These are phyloP conservation scores for Carnegiea gigantea DNA, from an alignment of 179 eudicot genomes.

Conservation along the genomic window DNA sequence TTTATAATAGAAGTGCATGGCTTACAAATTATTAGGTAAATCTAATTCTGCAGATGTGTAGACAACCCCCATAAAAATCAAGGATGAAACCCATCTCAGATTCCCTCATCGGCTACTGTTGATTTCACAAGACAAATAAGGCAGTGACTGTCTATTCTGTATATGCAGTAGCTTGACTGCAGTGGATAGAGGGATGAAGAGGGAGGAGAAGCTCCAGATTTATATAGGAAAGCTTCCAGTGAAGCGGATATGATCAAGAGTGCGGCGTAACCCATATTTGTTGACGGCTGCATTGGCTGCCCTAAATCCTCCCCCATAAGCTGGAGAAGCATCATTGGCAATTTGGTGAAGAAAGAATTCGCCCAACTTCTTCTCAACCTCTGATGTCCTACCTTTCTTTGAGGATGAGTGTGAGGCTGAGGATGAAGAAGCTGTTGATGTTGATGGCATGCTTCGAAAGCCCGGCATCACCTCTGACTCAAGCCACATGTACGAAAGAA, in stretches of 20 bases:
- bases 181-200: too few relatives aligned
- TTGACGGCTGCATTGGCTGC: slow-evolving; percentile 86
- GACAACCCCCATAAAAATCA: too few relatives aligned
- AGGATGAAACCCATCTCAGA: too few relatives aligned
- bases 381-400: slow-evolving; percentile 81
- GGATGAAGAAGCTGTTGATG: slow-evolving; percentile 46
- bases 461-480: slow-evolving; percentile 84
- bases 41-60: too few relatives aligned
- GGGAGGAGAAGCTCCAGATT: neutral
- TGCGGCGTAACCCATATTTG: slow-evolving; percentile 70
- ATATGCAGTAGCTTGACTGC: too few relatives aligned
- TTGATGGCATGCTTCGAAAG: slow-evolving; percentile 52
- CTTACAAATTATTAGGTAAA: too few relatives aligned
- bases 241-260: slow-evolving; percentile 77
- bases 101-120: too few relatives aligned
- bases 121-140: too few relatives aligned
- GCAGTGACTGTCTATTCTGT: too few relatives aligned
- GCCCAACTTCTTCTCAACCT: slow-evolving; percentile 75
- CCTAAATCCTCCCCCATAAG: slow-evolving; percentile 92
- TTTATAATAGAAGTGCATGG: too few relatives aligned
- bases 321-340: slow-evolving; percentile 81
- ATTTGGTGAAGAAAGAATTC: slow-evolving; percentile 93
- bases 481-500: slow-evolving; percentile 94
- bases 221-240: slow-evolving; percentile 79
- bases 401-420: slow-evolving; percentile 49